Evolutionary conservation across 805 yeast species (phyloP).

Genomic region (Wickerhamiella nectarea): DNA sequence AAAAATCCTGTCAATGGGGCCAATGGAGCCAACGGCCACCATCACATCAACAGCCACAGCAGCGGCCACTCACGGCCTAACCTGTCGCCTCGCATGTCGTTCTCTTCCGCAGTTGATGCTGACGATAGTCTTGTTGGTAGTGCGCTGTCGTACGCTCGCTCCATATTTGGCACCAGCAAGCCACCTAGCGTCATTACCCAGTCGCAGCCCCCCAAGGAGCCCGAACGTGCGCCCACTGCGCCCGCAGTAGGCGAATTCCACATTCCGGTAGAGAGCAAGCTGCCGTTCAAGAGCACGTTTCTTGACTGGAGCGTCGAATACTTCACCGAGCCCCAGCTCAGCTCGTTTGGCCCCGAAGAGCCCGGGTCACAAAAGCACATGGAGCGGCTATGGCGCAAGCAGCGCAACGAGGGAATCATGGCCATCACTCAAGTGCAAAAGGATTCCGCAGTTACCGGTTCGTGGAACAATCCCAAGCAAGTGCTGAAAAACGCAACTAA

Average conservation of each 20-base stretch:
- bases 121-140: slow-evolving; percentile 5
- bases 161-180: not conserved
- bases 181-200: not conserved
- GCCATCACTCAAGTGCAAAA: slow-evolving; percentile 86
- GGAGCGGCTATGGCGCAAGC: slow-evolving; percentile 74
- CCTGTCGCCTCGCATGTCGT: slow-evolving; percentile 1
- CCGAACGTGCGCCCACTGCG: slow-evolving; percentile 1
- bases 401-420: slow-evolving; percentile 74
- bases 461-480: slow-evolving; percentile 65
- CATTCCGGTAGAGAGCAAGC: not conserved
- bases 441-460: slow-evolving; percentile 64
- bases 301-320: slow-evolving; percentile 53
- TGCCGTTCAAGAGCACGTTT: slow-evolving; percentile 27
- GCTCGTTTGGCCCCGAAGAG: slow-evolving; percentile 70
- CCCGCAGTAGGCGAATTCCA: slow-evolving; percentile 7
- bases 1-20: not conserved
- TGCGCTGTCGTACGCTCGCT: slow-evolving; percentile 4
- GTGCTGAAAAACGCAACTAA: slow-evolving; percentile 36
- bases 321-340: slow-evolving; percentile 93
- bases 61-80: not conserved
- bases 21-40: too few species aligned
- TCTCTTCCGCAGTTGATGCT: not conserved
- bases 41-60: not conserved
- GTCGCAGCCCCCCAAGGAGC: not conserved
- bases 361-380: slow-evolving; percentile 83